Evolutionary conservation across 2,329 filamentous ascomycete genomes (phyloP).

Genomic region (Aureobasidium sp.): DNA sequence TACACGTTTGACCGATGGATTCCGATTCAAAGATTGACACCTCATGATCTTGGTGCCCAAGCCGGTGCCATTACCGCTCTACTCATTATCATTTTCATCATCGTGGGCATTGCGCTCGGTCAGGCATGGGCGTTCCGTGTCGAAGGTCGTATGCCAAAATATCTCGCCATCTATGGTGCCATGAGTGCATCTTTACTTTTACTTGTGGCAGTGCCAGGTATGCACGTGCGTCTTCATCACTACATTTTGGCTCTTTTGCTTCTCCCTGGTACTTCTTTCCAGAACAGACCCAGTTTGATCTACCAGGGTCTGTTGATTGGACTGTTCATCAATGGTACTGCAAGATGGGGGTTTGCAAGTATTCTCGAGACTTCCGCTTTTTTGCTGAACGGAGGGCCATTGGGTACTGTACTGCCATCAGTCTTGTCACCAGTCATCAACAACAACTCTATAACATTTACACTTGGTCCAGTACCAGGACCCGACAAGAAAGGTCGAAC

Average conservation of each 20-base stretch:
- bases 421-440: constrained; percentile 37
- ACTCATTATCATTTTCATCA: constrained; percentile 63
- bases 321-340: constrained; percentile 87
- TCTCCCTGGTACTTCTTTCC: constrained; percentile 79
- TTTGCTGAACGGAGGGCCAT: constrained; percentile 50
- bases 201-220: constrained; percentile 63
- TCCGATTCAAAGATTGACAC: constrained; percentile 80
- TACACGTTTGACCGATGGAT: constrained; percentile 85
- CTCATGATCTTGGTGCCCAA: constrained; percentile 79
- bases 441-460: constrained; percentile 58
- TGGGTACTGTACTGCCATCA: constrained; percentile 53
- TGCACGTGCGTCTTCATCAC: constrained; percentile 85
- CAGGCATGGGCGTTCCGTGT: constrained; percentile 83
- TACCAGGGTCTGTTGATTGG: constrained; percentile 88
- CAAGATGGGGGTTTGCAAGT: constrained; percentile 86
- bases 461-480: constrained; percentile 38
- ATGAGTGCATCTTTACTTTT: constrained; percentile 62
- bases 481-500: constrained; percentile 33
- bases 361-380: constrained; percentile 76
- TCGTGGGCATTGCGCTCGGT: constrained; percentile 60
- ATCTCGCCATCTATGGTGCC: constrained; percentile 69
- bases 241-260: constrained; percentile 85
- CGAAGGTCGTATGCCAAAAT: constrained; percentile 71
- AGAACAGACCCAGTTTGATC: constrained; percentile 73
- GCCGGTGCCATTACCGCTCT: constrained; percentile 81